A percentile compares a stretch with the other conserved stretches of the same genome.
phyloP scores from a whole-genome alignment of 768 basidiomycete genomes.

The Tulasnella sp. region DNA sequence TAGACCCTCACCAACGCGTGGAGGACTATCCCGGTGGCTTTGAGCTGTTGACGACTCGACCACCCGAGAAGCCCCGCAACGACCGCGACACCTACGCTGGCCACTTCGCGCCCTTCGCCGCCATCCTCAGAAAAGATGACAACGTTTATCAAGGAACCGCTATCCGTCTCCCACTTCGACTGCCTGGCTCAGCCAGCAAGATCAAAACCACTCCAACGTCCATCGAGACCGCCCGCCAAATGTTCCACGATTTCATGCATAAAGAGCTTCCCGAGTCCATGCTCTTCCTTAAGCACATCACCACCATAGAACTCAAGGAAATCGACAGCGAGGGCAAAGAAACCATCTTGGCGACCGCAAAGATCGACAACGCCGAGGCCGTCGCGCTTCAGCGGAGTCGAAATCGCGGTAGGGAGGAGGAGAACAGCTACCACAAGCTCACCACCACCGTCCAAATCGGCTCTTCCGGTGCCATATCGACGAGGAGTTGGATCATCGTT shows the following conservation, averaged over 20 bases:
- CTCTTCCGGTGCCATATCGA: background rate
- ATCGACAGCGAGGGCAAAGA: constrained; percentile 36
- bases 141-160: constrained; percentile 42
- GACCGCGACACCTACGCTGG: background rate
- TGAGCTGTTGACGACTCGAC: background rate
- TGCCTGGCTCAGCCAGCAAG: constrained; percentile 38
- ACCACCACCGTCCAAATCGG: constrained; percentile 7
- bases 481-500: constrained; percentile 13
- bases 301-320: constrained; percentile 43
- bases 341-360: constrained; percentile 28
- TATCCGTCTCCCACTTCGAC: constrained; percentile 51
- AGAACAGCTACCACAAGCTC: background rate
- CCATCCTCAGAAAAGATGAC: background rate
- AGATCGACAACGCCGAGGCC: constrained; percentile 12
- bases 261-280: background rate
- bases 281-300: constrained; percentile 23
- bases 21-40: background rate
- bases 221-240: constrained; percentile 46
- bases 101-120: constrained; percentile 13
- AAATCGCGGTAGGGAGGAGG: background rate
- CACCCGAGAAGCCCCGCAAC: background rate
- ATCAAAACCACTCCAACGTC: constrained; percentile 42
- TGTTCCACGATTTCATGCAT: constrained; percentile 34
- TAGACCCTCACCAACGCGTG: constrained; percentile 22
- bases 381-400: constrained; percentile 5